A percentile compares a stretch with the other conserved stretches of the same genome.
These are phyloP conservation scores for Penicillium sp. DNA, from an alignment of 2,329 filamentous ascomycete genomes.

Conservation along the genomic window DNA sequence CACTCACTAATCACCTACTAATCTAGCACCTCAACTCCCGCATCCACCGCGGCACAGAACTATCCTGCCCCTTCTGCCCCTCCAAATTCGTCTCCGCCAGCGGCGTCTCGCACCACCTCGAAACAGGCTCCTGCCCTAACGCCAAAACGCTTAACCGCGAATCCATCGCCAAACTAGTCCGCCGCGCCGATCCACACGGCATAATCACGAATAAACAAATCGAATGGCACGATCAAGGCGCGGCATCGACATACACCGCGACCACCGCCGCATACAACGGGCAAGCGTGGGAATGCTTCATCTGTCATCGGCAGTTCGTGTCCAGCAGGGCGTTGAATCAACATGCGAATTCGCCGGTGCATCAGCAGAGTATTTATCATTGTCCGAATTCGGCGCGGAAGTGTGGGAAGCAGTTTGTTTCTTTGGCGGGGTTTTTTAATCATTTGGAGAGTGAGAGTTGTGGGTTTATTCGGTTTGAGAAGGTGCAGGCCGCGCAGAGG, in stretches of 20 bases:
- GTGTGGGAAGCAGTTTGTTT: slow-evolving; percentile 2
- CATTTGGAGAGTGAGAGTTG: slow-evolving; percentile 7
- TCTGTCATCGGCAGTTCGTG: background rate
- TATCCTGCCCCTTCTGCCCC: slow-evolving; percentile 64
- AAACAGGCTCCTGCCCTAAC: slow-evolving; percentile 47
- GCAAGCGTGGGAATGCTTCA: slow-evolving; percentile 6
- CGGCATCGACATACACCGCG: background rate
- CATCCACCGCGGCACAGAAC: slow-evolving; percentile 52
- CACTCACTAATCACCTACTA: background rate
- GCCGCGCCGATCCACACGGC: background rate
- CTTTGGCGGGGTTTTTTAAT: background rate
- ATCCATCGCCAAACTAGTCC: background rate
- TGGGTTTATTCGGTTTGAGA: background rate
- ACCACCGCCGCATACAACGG: background rate
- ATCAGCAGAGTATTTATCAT: slow-evolving; percentile 3
- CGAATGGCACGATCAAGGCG: background rate
- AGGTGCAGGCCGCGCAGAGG: slow-evolving; percentile 2
- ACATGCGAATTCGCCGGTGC: slow-evolving; percentile 6
- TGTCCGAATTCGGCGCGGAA: background rate
- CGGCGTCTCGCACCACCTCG: slow-evolving; percentile 63
- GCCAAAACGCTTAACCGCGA: background rate
- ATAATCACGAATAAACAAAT: background rate
- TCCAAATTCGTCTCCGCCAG: slow-evolving; percentile 56
- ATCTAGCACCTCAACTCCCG: slow-evolving; percentile 15
- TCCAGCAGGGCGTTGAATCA: background rate